Conservation (phyloP, 2,329 filamentous ascomycete genomes). For the Xylariaceae sp. region DNA sequence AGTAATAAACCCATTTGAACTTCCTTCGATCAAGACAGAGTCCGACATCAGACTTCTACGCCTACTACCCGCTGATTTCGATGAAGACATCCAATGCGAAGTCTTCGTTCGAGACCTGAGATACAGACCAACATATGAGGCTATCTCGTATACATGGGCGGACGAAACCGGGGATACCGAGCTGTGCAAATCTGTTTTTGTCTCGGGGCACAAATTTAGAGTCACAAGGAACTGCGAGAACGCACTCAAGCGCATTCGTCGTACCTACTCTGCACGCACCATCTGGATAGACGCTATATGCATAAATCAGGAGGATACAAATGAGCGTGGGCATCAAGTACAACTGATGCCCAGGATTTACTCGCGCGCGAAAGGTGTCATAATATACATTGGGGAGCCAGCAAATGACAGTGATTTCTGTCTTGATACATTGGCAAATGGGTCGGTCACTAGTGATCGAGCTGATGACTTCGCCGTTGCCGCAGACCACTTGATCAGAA, state of each 20-base stretch:
- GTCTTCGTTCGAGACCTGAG: neutral
- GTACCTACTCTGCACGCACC: neutral
- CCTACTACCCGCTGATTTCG: neutral
- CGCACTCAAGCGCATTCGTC: neutral
- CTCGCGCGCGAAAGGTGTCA: neutral
- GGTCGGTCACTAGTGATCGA: neutral
- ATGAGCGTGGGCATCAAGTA: neutral
- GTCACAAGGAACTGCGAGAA: neutral
- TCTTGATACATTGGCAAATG: neutral
- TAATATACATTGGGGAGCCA: neutral
- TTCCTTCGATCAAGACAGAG: neutral
- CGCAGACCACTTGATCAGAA: no score
- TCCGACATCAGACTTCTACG: neutral
- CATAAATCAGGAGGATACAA: neutral
- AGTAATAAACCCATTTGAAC: neutral
- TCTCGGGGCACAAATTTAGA: neutral
- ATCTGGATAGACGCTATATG: neutral
- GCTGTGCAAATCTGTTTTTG: neutral
- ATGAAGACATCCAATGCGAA: neutral
- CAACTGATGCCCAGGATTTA: neutral
- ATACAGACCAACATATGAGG: neutral
- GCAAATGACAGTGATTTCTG: neutral
- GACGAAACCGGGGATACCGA: neutral
- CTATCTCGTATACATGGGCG: neutral
- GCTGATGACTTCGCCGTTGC: no score